Base-by-base conservation (phyloP, 139 green algal genomes). In the Coccomyxa sp. region DNA sequence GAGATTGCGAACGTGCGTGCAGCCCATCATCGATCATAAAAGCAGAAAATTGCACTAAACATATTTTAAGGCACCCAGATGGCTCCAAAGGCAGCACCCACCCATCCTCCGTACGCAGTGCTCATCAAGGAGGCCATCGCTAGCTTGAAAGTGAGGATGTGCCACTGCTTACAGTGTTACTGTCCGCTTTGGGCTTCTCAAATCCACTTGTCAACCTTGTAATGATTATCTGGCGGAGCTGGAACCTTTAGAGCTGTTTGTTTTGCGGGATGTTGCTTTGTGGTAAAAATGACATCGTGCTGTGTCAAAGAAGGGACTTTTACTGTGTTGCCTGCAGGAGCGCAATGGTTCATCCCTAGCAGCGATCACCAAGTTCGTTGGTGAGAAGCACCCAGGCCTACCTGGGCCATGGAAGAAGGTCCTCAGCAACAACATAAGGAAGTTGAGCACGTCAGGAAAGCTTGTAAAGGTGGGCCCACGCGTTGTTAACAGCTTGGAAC, bases 361-460 rank as follows among this genome's bases (percentile, higher is more conserved):
- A 16, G 89, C 89, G 32, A 90, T 92, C 76, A 86, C 74, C 32
- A 92, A 92, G 63, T 71, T 28, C 21, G 63, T 71, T 21, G 87
- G 76, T 14, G 67, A 85, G 82, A 91, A 90, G 32, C 86, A 93
- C 83, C 32, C n/a, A 31, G 87, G 84, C 74, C 81, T 91, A 13
- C 83, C 84, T 16, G 89, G 85, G 27, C 88, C 86, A 77, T 96
- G 86, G 77, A 86, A 92, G 79, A 96, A 95, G 90, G 88, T 79
- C 28, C 80, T 92, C 12, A 85, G 63, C 51, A 82, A 58, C 58
- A 59, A 84, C 75, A 23, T 95, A 27, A 93, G 92, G 85, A 86
- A 88, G 0, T 79, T 94, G 67, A 84, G 82, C 0, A 85, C 85
- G 21, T 79, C 76, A 38, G 91, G 89, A 58, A 93, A 93, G 82